Conservation (phyloP, 108 stramenopile species). For the Skeletonema tropicum region DNA sequence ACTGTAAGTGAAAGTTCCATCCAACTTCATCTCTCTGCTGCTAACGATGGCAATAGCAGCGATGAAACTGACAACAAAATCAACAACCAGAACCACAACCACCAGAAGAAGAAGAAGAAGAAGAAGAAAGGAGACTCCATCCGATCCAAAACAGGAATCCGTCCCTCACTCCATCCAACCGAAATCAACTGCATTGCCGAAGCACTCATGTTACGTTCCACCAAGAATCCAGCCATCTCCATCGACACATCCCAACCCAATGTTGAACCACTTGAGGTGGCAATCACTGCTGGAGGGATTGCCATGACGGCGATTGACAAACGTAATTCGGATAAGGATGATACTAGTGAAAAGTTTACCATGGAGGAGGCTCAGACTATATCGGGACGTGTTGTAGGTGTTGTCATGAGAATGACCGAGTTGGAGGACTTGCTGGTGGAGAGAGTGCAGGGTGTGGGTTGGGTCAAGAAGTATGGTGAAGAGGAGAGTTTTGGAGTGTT, state of each 20-base stretch:
- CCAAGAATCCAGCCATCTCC: conserved; percentile 7
- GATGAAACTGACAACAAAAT: background rate
- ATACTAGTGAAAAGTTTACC: conserved; percentile 42
- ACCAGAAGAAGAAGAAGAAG: no score
- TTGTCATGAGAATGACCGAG: conserved; percentile 77
- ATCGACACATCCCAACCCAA: conserved; percentile 28
- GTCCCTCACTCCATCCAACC: conserved; percentile 85
- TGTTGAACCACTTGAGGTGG: conserved; percentile 61
- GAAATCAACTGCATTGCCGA: conserved; percentile 84
- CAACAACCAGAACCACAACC: conserved; percentile 7
- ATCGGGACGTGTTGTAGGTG: conserved; percentile 83
- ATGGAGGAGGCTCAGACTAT: conserved; percentile 67
- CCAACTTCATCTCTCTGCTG: no score
- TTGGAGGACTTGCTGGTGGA: conserved; percentile 54
- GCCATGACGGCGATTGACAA: conserved; percentile 61
- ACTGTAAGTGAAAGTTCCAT: no score
- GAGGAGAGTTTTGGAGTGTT: conserved; percentile 73
- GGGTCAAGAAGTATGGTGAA: conserved; percentile 72
- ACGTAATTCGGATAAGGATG: conserved; percentile 59
- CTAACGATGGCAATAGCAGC: no score
- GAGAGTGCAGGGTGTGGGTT: conserved; percentile 32
- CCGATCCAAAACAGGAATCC: conserved; percentile 71
- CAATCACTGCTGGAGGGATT: conserved; percentile 65
- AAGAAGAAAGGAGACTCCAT: conserved; percentile 60
- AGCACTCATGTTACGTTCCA: conserved; percentile 59